Evolutionary conservation across 2,329 filamentous ascomycete species (phyloP), one percentile per base, ranked within the genome.

Genomic region (Arthrobotrys musiformis): DNA sequence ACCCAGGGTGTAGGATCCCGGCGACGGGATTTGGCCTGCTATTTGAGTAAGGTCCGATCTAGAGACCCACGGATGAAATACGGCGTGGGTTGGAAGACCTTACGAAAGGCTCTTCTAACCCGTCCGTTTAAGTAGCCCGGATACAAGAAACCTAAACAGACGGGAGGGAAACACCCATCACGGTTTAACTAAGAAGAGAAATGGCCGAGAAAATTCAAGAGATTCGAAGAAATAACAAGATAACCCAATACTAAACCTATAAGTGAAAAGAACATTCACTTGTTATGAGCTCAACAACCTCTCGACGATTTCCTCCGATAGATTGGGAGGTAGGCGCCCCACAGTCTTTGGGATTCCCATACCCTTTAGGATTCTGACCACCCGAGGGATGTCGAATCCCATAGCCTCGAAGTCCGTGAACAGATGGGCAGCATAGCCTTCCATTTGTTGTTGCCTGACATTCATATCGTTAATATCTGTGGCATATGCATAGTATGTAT

Each of bases 321-420:
- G 11, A 13, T 78, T 69, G 2, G 22, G n/a, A 11, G 68, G 44
- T 19, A 78, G 56, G 7, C 46, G 42, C 17, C 50, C 35, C 22
- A 48, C n/a, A 4, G 17, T 28, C n/a, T 70, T 69, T 5, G 63
- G 63, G 79, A 97, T 94, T 4, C 92, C 92, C 6, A 95, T 90
- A 77, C 88, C 92, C 63, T 91, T 87, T 81, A 97, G 97, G 0
- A 93, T 92, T 8, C 91, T 88, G 0, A 97, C 93, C 0, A 98
- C 93, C n/a, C 88, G 87, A 58, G 94, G 92, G 1, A 97, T 88
- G 70, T 93, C 90, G 81, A 98, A 98, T 9, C 94, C 94, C 94
- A 98, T 98, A 81, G 86, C 88, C 15, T 92, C 89, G 81, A 98
- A 98, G 3, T 91, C 88, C 81, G 95, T 90, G 79, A 98, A 89